phyloP scores from a whole-genome alignment of 306 rosid species.

The Cucurbita maxima region DNA sequence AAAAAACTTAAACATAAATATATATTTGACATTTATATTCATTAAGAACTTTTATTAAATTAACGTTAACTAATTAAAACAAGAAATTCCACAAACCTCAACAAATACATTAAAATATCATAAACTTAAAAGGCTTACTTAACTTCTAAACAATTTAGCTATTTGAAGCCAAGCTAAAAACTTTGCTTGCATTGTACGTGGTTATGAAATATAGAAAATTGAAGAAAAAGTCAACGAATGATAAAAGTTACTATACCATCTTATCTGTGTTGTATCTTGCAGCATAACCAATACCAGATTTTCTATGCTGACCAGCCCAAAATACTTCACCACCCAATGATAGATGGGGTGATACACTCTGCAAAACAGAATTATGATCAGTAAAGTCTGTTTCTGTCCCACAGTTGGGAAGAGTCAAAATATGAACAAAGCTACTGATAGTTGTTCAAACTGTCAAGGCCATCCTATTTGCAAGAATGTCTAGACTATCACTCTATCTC shows the following conservation, averaged over 20 bases:
- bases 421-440: not conserved
- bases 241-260: slow-evolving; percentile 36
- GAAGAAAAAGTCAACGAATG: not conserved
- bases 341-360: slow-evolving; percentile 71
- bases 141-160: not conserved
- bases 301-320: slow-evolving; percentile 99
- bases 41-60: too few relatives aligned
- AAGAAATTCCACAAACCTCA: too few relatives aligned
- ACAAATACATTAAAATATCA: too few relatives aligned
- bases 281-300: slow-evolving; percentile 91
- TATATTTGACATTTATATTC: too few relatives aligned
- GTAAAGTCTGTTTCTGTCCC: not conserved
- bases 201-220: too few relatives aligned
- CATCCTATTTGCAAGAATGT: not conserved
- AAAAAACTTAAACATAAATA: too few relatives aligned
- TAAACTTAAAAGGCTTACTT: too few relatives aligned
- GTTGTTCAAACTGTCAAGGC: not conserved
- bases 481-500: not conserved
- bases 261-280: slow-evolving; percentile 87
- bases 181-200: not conserved
- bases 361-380: slow-evolving; percentile 12
- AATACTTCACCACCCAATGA: slow-evolving; percentile 94
- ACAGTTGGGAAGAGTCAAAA: not conserved
- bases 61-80: too few relatives aligned
- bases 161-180: not conserved